Percentiles rank a stretch among this genome's conserved stretches.
Evolutionary conservation across 192 early-diverging fungal genomes (phyloP).

Genomic region (Coemansia biformis): DNA sequence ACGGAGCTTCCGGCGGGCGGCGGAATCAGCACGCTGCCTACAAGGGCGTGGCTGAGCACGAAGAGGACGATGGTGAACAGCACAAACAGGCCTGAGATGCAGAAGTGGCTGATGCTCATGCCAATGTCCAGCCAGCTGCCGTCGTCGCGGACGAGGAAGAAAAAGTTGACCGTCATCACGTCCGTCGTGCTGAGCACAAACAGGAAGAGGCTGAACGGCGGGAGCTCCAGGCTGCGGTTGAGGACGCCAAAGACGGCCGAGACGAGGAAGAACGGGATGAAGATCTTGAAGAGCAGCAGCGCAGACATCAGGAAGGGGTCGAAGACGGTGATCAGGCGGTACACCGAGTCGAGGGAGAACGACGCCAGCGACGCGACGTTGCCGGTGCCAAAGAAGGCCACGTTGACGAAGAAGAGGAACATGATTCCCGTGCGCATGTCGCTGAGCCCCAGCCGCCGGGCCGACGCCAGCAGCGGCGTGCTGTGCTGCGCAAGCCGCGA

Average conservation of each 20-base stretch:
- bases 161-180: constrained; percentile 94
- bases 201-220: constrained; percentile 82
- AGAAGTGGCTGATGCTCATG: constrained; percentile 92
- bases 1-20: background rate
- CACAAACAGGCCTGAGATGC: constrained; percentile 87
- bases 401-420: constrained; percentile 87
- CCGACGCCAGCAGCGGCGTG: background rate
- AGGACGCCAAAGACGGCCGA: constrained; percentile 79
- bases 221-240: constrained; percentile 67
- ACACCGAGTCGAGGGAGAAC: constrained; percentile 85
- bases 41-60: constrained; percentile 63
- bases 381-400: constrained; percentile 95
- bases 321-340: constrained; percentile 85
- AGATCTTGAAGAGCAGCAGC: constrained; percentile 80
- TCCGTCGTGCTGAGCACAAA: constrained; percentile 83
- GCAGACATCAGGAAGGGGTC: constrained; percentile 84
- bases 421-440: constrained; percentile 62
- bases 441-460: constrained; percentile 48
- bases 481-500: constrained; percentile 18
- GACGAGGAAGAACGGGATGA: constrained; percentile 92
- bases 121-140: constrained; percentile 97
- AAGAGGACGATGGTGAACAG: constrained; percentile 89
- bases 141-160: constrained; percentile 85
- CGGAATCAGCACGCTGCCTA: constrained; percentile 46
- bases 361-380: constrained; percentile 84